These are phyloP conservation scores for Daldinia vernicosa DNA, from an alignment of 495 filamentous ascomycete species.

Conservation along the genomic window DNA sequence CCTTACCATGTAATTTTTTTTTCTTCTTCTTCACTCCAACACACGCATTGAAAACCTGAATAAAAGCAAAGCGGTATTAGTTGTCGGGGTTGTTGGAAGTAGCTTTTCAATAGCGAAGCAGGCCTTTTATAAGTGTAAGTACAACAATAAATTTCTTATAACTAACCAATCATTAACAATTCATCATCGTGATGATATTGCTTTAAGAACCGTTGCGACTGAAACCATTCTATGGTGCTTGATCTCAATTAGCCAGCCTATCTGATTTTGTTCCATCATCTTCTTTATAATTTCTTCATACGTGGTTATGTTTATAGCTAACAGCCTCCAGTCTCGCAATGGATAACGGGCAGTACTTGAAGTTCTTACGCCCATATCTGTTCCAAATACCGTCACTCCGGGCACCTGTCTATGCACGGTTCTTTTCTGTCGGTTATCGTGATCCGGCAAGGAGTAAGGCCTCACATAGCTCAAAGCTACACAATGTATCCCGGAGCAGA, in stretches of 20 bases:
- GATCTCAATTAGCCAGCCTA: conserved; percentile 64
- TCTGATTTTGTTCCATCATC: conserved; percentile 54
- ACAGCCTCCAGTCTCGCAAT: conserved; percentile 45
- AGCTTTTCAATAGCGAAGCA: conserved; percentile 8
- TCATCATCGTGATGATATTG: conserved; percentile 54
- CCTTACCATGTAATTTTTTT: neutral
- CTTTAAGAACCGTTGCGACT: conserved; percentile 94
- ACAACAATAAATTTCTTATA: neutral
- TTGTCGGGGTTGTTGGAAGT: neutral
- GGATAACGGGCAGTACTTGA: conserved; percentile 50
- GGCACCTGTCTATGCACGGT: conserved; percentile 34
- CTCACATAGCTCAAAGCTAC: neutral
- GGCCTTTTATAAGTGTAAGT: conserved; percentile 12
- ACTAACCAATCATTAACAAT: neutral
- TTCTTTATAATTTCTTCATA: neutral
- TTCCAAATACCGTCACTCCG: conserved; percentile 48
- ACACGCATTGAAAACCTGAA: neutral
- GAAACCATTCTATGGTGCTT: conserved; percentile 69
- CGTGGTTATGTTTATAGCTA: conserved; percentile 15
- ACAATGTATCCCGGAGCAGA: conserved; percentile 1
- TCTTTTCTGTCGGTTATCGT: conserved; percentile 34
- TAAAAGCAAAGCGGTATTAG: neutral
- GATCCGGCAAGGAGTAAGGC: neutral
- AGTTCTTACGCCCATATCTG: conserved; percentile 64
- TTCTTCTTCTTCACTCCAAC: neutral